A percentile compares a stretch with the other conserved stretches of the same genome.
Conservation (phyloP, 2,329 filamentous ascomycete genomes). For the Colletotrichum incanum region DNA sequence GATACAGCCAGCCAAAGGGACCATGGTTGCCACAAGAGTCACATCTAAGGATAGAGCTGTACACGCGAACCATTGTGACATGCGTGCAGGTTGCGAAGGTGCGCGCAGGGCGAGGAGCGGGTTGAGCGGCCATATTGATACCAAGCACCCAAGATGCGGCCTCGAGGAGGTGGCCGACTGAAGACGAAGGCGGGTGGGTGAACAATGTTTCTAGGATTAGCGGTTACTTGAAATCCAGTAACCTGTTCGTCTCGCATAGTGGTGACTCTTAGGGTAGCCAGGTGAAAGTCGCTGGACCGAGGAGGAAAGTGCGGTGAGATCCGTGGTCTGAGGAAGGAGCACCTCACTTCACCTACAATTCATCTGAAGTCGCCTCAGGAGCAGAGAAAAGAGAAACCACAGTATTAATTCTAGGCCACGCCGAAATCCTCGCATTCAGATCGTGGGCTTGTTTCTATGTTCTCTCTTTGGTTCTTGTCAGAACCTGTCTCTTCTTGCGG, state of each 20-base stretch:
- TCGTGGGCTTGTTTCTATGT: not conserved
- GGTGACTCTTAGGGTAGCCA: not conserved
- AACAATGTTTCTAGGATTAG: conserved; percentile 2
- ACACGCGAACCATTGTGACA: conserved; percentile 77
- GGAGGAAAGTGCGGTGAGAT: conserved; percentile 16
- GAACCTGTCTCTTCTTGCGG: not conserved
- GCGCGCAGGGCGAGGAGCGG: conserved; percentile 8
- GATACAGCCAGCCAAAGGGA: conserved; percentile 80
- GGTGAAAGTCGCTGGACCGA: not conserved
- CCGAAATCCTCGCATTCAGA: not conserved
- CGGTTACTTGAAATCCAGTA: not conserved
- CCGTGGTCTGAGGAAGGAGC: conserved; percentile 3
- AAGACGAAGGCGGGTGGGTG: not conserved
- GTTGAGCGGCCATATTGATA: conserved; percentile 30
- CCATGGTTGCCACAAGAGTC: conserved; percentile 70
- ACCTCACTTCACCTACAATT: conserved; percentile 1
- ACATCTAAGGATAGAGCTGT: conserved; percentile 69
- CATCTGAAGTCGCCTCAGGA: not conserved
- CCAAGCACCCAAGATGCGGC: conserved; percentile 1
- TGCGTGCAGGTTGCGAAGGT: conserved; percentile 71
- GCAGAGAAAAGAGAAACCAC: not conserved
- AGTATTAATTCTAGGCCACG: not conserved
- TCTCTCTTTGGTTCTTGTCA: not conserved
- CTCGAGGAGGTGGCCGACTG: conserved; percentile 18
- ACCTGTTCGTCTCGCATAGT: not conserved